Evolutionary conservation across 1,139 yeast species (phyloP).

Genomic region (Arxiozyma telluris): DNA sequence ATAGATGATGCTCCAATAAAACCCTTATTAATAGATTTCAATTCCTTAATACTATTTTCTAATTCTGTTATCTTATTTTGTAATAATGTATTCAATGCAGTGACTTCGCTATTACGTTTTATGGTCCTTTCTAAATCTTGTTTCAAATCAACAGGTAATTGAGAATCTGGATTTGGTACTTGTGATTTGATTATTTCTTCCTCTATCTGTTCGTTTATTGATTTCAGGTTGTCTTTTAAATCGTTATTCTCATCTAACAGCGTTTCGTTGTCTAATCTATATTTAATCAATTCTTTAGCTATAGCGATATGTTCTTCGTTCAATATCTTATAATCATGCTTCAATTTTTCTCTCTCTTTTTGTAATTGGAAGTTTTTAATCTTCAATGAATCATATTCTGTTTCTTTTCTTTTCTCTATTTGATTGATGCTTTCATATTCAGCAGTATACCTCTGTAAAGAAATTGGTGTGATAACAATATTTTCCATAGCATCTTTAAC

Average conservation of each 20-base stretch:
- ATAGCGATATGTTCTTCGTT: constrained; percentile 74
- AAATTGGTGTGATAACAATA: constrained; percentile 63
- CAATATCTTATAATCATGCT: constrained; percentile 55
- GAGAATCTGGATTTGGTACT: constrained; percentile 28
- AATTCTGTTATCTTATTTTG: constrained; percentile 38
- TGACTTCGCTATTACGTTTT: constrained; percentile 51
- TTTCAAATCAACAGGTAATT: constrained; percentile 34
- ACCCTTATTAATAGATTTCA: constrained; percentile 25
- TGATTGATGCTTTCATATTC: constrained; percentile 71
- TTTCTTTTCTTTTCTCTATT: constrained; percentile 56
- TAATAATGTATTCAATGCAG: constrained; percentile 42
- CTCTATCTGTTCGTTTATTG: constrained; percentile 35
- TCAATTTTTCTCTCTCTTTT: constrained; percentile 64
- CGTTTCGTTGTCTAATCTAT: constrained; percentile 55
- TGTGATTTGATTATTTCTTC: constrained; percentile 28
- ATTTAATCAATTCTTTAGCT: constrained; percentile 63
- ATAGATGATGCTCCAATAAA: not conserved
- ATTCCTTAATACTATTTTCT: constrained; percentile 14
- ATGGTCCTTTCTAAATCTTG: constrained; percentile 42
- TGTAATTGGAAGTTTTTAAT: constrained; percentile 64
- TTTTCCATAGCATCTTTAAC: constrained; percentile 67
- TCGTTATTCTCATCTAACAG: constrained; percentile 56
- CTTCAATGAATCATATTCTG: constrained; percentile 59
- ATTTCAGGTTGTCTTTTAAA: constrained; percentile 44
- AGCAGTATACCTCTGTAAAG: constrained; percentile 56